These are phyloP conservation scores for Boletus subparvulus DNA, from an alignment of 768 basidiomycete species.

Conservation along the genomic window DNA sequence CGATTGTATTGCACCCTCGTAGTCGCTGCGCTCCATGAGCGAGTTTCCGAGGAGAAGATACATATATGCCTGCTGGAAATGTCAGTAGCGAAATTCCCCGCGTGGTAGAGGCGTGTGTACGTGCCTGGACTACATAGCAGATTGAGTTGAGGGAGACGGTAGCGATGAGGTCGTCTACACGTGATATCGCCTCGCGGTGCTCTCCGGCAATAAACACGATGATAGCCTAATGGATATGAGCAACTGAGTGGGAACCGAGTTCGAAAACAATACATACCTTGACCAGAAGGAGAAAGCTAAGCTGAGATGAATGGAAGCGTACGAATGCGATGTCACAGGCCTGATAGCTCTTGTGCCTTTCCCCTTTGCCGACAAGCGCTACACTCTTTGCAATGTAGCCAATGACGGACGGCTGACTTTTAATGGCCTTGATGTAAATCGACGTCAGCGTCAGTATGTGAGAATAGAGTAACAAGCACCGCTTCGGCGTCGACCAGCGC, in stretches of 20 bases:
- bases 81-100: neutral
- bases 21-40: neutral
- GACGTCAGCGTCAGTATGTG: no score
- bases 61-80: no score
- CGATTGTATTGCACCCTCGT: neutral
- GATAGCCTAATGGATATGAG: neutral
- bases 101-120: neutral
- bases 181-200: neutral
- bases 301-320: neutral
- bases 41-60: no score
- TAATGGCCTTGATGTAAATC: no score
- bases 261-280: no score
- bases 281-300: neutral
- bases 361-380: neutral
- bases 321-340: neutral
- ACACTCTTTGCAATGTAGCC: no score
- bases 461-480: no score
- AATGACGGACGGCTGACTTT: no score
- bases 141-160: neutral
- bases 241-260: neutral
- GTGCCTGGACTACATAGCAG: neutral
- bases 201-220: neutral
- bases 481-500: no score
- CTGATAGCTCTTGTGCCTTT: no score
- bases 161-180: neutral